Evolutionary conservation across 148 eudicot species (phyloP), one percentile per base, ranked within the genome.

Genomic region (Polygonum aviculare): DNA sequence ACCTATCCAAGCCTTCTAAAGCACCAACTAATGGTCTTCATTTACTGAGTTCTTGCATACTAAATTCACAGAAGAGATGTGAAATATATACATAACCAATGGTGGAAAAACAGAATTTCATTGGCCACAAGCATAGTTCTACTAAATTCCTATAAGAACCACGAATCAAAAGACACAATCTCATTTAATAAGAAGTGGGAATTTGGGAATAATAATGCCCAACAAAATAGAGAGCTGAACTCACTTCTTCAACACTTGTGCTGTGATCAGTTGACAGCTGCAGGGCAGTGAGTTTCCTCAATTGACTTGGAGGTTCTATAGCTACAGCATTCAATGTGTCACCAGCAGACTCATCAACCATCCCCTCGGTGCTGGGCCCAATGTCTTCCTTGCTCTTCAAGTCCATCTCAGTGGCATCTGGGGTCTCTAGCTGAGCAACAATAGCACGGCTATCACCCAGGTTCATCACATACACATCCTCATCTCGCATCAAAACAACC

Each of bases 381-480:
- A 63, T 75, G 18, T 83, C 80, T 35, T 48, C 82, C 72, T 67
- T 69, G 55, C 52, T 87, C 79, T 80, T 83, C 41, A 62, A 39
- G 49, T 79, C 81, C 18, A 74, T 33, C 74, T 55, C 44, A 59
- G 79, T 79, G 80, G 84, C 74, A 74, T 87, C 91, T 80, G 81
- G 83, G 4, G 83, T 69, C 76, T 82, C 87, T 71, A 54, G 73
- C 67, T 93, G 96, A 3, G 99, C 99, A 74, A 95, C 99, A 81
- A 95, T 95, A 51, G 99, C 99, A 70, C 99, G 89, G 62, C 99
- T 95, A 81, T 95, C 99, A 71, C 99, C 99, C 71, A 95, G 52
- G 85, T 95, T 95, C 98, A 95, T 95, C 85, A 95, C 99, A 85
- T 95, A 95, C 31, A 95, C 99, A 84, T 95, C 99, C 78, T 95